A percentile compares a stretch with the other conserved stretches of the same genome.
phyloP scores from a whole-genome alignment of 2,329 filamentous ascomycete genomes.

The Cytospora paraplurivora region DNA sequence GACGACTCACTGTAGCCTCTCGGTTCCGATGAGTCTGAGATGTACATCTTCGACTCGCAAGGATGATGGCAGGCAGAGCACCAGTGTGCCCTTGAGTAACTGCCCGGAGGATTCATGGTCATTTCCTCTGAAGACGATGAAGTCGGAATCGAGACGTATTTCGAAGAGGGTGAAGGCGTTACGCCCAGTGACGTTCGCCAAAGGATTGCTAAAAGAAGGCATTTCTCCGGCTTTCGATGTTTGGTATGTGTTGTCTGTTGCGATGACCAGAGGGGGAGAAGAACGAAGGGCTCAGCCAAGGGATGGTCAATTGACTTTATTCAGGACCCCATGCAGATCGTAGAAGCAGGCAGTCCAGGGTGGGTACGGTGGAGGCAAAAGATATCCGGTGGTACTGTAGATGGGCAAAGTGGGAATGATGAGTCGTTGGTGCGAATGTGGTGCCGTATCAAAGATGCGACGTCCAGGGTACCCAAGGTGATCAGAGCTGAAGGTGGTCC shows the following conservation, averaged over 20 bases:
- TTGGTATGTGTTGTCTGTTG: constrained; percentile 12
- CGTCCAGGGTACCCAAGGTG: constrained; percentile 4
- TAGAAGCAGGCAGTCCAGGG: constrained; percentile 13
- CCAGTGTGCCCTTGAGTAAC: constrained; percentile 70
- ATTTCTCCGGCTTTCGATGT: constrained; percentile 41
- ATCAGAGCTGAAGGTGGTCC: constrained; percentile 4
- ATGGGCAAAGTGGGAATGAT: constrained; percentile 23
- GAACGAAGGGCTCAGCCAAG: constrained; percentile 15
- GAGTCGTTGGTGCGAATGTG: constrained; percentile 16
- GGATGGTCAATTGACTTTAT: constrained; percentile 26
- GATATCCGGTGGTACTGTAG: constrained; percentile 17
- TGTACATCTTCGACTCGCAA: constrained; percentile 74
- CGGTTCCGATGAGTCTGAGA: constrained; percentile 69
- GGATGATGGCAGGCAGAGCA: constrained; percentile 70
- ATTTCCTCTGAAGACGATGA: constrained; percentile 75
- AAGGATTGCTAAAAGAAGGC: constrained; percentile 57
- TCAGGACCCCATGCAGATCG: constrained; percentile 27
- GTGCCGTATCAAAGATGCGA: constrained; percentile 23
- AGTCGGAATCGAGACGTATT: constrained; percentile 71
- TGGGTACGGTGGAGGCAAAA: constrained; percentile 24
- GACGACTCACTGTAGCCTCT: constrained; percentile 65
- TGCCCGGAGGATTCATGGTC: constrained; percentile 77
- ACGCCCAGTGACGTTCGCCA: constrained; percentile 54
- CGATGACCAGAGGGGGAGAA: constrained; percentile 7
- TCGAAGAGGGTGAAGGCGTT: constrained; percentile 58